Evolutionary conservation across 345 rosid genomes (phyloP).

Genomic region (Acer saccharum): DNA sequence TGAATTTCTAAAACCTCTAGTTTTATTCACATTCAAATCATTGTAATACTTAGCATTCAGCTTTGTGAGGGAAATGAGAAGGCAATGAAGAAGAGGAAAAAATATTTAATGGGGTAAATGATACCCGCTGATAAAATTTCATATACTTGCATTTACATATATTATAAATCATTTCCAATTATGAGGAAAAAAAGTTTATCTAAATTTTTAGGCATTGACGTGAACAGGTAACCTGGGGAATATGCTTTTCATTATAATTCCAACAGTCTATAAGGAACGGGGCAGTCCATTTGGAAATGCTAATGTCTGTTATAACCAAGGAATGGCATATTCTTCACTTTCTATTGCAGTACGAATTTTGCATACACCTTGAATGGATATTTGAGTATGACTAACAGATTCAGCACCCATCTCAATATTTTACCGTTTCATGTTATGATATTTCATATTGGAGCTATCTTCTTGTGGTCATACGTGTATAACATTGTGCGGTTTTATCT

Average conservation of each 20-base stretch:
- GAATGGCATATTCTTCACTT: constrained; percentile 37
- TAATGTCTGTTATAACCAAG: constrained; percentile 24
- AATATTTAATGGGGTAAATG: too few relatives aligned
- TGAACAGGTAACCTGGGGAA: constrained; percentile 37
- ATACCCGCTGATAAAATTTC: not conserved
- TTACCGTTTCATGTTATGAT: not conserved
- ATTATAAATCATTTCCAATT: not conserved
- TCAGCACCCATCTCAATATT: not conserved
- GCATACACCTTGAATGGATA: not conserved
- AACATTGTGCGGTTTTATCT: constrained; percentile 25
- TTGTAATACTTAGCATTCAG: not conserved
- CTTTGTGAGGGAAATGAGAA: too few relatives aligned
- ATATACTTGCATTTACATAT: not conserved
- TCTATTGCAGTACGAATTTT: constrained; percentile 40
- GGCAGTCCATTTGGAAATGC: constrained; percentile 36
- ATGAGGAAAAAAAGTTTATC: not conserved
- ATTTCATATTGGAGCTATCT: constrained; percentile 46
- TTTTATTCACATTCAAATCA: not conserved
- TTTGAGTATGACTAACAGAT: not conserved
- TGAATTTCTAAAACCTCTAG: not conserved
- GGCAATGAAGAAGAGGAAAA: too few relatives aligned
- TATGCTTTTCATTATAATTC: constrained; percentile 34
- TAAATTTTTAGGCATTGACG: not conserved
- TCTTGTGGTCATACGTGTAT: constrained; percentile 53
- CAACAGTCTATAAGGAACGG: constrained; percentile 32